These are phyloP conservation scores for Brettanomyces nanus DNA, from an alignment of 805 yeast genomes.

Conservation along the genomic window DNA sequence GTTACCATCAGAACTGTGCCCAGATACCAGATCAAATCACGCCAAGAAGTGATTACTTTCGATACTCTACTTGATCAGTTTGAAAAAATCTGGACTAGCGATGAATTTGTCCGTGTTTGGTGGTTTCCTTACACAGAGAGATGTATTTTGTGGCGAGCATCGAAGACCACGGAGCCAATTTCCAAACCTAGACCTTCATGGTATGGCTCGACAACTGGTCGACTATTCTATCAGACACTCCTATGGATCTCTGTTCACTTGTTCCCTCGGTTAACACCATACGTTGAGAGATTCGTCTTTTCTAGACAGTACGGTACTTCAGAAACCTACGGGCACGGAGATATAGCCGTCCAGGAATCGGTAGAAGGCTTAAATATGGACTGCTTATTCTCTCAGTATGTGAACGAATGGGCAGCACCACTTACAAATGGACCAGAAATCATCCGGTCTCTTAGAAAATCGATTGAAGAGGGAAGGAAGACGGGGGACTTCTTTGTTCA, in stretches of 20 bases:
- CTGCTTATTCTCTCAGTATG: conserved; percentile 88
- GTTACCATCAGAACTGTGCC: conserved; percentile 85
- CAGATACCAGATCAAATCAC: conserved; percentile 67
- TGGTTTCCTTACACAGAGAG: conserved; percentile 92
- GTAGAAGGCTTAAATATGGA: conserved; percentile 92
- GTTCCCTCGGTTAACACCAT: conserved; percentile 72
- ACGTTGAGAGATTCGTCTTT: conserved; percentile 78
- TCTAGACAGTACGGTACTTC: conserved; percentile 73
- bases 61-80: conserved; percentile 63
- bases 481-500: conserved; percentile 72
- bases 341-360: conserved; percentile 65
- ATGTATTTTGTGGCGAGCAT: conserved; percentile 87
- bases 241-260: conserved; percentile 73
- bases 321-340: conserved; percentile 53
- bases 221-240: conserved; percentile 70
- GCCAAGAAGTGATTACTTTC: conserved; percentile 75
- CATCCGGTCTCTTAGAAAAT: conserved; percentile 51
- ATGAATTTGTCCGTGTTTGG: conserved; percentile 93
- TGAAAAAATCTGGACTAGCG: conserved; percentile 76
- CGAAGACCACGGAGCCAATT: conserved; percentile 57
- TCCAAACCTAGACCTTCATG: conserved; percentile 65
- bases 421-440: conserved; percentile 68
- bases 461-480: conserved; percentile 51
- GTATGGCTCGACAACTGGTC: conserved; percentile 77
- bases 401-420: conserved; percentile 97